phyloP scores from a whole-genome alignment of 495 filamentous ascomycete species.

The Xylaria palmicola region DNA sequence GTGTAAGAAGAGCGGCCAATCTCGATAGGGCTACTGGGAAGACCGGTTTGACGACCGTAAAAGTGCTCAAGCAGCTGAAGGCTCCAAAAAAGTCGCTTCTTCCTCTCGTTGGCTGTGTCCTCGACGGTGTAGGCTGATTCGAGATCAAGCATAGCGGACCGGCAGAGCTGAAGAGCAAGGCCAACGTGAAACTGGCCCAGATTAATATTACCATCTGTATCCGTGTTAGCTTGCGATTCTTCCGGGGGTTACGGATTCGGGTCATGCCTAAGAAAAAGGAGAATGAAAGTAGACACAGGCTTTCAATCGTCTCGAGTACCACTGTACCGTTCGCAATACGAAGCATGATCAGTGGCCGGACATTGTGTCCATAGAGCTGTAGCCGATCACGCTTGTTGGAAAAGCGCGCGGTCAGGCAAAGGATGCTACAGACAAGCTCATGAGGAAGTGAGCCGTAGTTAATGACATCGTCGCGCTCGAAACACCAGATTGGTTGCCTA shows the following conservation, averaged over 20 bases:
- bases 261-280: constrained; percentile 44
- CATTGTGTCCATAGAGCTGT: constrained; percentile 42
- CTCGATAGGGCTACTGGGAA: constrained; percentile 37
- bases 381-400: constrained; percentile 38
- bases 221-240: background rate
- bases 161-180: constrained; percentile 44
- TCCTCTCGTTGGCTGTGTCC: constrained; percentile 36
- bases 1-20: constrained; percentile 35
- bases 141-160: constrained; percentile 44
- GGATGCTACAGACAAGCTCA: constrained; percentile 44
- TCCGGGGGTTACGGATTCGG: background rate
- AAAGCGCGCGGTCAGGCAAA: constrained; percentile 44
- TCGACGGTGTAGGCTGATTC: constrained; percentile 35
- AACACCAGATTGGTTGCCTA: constrained; percentile 50
- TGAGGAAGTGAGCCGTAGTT: constrained; percentile 38
- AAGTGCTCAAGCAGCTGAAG: constrained; percentile 43
- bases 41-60: constrained; percentile 43
- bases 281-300: constrained; percentile 45
- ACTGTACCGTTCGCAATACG: constrained; percentile 49
- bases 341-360: constrained; percentile 46
- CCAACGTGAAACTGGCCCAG: constrained; percentile 46
- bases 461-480: constrained; percentile 43
- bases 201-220: constrained; percentile 40
- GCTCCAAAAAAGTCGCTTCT: constrained; percentile 48
- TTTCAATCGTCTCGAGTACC: constrained; percentile 45